These are phyloP conservation scores for Alternaria sp. DNA, from an alignment of 2,329 filamentous ascomycete genomes.

Conservation along the genomic window DNA sequence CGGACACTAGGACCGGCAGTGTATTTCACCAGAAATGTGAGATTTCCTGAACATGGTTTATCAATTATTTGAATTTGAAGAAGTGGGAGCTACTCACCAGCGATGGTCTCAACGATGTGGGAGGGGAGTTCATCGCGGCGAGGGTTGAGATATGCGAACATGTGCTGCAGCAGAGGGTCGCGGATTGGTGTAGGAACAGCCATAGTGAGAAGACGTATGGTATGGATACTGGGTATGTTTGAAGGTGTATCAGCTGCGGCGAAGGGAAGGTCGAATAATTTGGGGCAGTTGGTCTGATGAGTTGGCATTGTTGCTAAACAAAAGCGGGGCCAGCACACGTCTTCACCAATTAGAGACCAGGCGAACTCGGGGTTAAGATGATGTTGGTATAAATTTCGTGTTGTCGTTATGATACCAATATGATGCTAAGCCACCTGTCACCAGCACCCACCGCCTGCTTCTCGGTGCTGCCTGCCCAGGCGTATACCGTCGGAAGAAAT, in stretches of 20 bases:
- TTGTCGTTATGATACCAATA: constrained; percentile 6
- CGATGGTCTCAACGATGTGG: constrained; percentile 7
- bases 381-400: constrained; percentile 12
- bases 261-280: neutral
- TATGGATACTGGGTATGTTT: neutral
- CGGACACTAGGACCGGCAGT: neutral
- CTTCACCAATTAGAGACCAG: neutral
- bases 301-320: neutral
- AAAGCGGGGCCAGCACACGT: neutral
- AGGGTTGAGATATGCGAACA: constrained; percentile 9
- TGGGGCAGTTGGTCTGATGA: neutral
- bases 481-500: neutral
- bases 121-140: constrained; percentile 6
- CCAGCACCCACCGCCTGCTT: neutral
- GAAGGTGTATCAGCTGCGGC: neutral
- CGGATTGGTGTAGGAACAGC: neutral
- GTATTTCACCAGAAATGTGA: constrained; percentile 17
- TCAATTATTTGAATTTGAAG: neutral
- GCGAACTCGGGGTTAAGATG: neutral
- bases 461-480: neutral
- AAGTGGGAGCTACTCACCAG: neutral
- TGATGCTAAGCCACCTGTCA: neutral
- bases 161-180: constrained; percentile 14
- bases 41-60: constrained; percentile 3
- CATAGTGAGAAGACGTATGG: neutral